Evolutionary conservation across 345 rosid species (phyloP).

Genomic region (Eutrema heterophyllum): DNA sequence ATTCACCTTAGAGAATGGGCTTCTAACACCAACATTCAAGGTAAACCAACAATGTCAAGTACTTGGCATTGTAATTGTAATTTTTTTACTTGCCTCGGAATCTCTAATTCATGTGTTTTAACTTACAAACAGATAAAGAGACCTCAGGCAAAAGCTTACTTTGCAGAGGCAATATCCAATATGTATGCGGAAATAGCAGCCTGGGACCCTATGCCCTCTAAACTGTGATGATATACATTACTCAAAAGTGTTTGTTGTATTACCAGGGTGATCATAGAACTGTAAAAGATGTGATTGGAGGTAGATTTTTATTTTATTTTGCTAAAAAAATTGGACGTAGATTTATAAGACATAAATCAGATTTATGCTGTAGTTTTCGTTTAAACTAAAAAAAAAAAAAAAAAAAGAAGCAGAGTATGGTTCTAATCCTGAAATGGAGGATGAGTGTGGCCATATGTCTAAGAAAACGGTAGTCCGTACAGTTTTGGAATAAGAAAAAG

Average conservation of each 20-base stretch:
- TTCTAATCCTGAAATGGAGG: no score
- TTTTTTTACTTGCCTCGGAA: not conserved
- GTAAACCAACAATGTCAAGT: constrained; percentile 28
- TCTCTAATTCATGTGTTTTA: not conserved
- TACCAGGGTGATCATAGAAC: not conserved
- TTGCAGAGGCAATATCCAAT: constrained; percentile 53
- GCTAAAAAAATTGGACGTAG: not conserved
- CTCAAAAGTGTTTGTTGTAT: not conserved
- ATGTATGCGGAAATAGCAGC: constrained; percentile 63
- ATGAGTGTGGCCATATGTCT: no score
- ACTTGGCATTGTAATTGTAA: not conserved
- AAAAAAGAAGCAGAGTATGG: no score
- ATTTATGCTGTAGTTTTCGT: not conserved
- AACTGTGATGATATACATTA: constrained; percentile 11
- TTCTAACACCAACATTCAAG: constrained; percentile 87
- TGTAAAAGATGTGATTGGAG: constrained; percentile 5
- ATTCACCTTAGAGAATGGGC: constrained; percentile 72
- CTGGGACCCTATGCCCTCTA: constrained; percentile 28
- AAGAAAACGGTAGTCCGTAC: no score
- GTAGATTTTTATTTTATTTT: not conserved
- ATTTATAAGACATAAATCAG: not conserved
- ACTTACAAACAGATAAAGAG: constrained; percentile 61
- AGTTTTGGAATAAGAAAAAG: no score
- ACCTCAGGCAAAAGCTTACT: constrained; percentile 73
- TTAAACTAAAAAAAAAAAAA: not conserved